Evolutionary conservation across 2,329 filamentous ascomycete species (phyloP).

Genomic region (Immersiporthe knoxdaviesiana): DNA sequence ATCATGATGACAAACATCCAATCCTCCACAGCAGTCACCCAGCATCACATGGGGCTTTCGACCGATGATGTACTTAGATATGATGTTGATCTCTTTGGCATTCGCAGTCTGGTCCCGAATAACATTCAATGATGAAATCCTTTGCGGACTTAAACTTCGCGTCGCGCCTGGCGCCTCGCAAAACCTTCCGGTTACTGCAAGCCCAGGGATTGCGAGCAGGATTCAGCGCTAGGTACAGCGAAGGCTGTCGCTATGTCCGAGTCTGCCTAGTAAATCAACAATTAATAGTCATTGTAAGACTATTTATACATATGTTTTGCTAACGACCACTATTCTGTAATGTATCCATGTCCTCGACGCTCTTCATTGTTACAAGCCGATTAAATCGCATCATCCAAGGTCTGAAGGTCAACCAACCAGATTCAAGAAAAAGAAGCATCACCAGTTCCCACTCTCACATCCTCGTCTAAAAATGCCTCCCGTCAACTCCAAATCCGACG

Average conservation of each 20-base stretch:
- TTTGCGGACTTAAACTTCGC: not conserved
- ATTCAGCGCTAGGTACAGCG: not conserved
- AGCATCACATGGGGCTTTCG: too few relatives aligned
- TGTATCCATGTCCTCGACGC: not conserved
- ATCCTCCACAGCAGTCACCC: too few relatives aligned
- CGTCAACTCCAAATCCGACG: slow-evolving; percentile 14
- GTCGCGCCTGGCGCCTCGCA: not conserved
- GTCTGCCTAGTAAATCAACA: not conserved
- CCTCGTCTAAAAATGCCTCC: slow-evolving; percentile 7
- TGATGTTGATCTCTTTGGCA: not conserved
- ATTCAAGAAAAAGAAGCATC: not conserved
- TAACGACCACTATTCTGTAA: not conserved
- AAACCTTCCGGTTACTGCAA: not conserved
- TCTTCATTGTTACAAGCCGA: not conserved
- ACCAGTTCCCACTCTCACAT: not conserved
- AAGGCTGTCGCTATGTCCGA: not conserved
- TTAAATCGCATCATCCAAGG: too few relatives aligned
- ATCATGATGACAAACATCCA: not conserved
- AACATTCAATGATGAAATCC: not conserved
- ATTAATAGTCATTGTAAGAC: too few relatives aligned
- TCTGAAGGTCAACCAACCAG: not conserved
- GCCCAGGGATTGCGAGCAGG: not conserved
- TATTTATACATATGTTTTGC: too few relatives aligned
- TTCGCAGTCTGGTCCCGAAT: not conserved
- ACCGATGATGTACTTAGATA: too few relatives aligned